Evolutionary conservation across 768 basidiomycete genomes (phyloP).

Genomic region (Boletus subparvulus): DNA sequence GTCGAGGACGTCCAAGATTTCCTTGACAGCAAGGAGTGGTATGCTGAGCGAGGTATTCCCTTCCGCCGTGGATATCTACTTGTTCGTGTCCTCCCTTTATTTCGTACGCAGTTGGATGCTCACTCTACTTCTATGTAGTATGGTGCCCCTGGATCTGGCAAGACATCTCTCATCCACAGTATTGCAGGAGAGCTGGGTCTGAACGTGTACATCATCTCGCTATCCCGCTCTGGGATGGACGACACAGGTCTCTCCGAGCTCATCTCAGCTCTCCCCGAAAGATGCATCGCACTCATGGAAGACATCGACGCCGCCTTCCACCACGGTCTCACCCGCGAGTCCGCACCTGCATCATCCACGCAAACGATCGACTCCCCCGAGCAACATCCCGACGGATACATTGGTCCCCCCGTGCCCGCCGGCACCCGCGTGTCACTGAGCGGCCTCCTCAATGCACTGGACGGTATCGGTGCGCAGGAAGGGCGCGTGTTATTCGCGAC

Average conservation of each 20-base stretch:
- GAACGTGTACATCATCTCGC: conserved; percentile 70
- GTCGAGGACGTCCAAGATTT: conserved; percentile 73
- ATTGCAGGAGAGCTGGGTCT: conserved; percentile 77
- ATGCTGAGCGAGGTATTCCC: conserved; percentile 73
- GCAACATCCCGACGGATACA: conserved; percentile 14
- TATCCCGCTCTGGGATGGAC: conserved; percentile 62
- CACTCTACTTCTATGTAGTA: conserved; percentile 37
- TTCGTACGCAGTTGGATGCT: background rate
- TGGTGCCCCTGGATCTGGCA: conserved; percentile 76
- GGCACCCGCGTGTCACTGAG: conserved; percentile 57
- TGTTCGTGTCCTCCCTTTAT: conserved; percentile 23
- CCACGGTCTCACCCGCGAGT: conserved; percentile 40
- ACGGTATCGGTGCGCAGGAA: conserved; percentile 77
- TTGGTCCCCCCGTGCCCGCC: conserved; percentile 9
- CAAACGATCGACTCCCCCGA: background rate
- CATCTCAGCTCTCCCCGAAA: conserved; percentile 62
- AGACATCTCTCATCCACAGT: conserved; percentile 74
- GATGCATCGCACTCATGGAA: conserved; percentile 78
- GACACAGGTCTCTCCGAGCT: conserved; percentile 58
- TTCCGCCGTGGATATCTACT: conserved; percentile 81
- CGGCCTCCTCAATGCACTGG: conserved; percentile 76
- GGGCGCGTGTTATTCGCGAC: conserved; percentile 82
- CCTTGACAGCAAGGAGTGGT: conserved; percentile 68
- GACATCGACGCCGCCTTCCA: conserved; percentile 81
- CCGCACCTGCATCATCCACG: background rate